Conservation (phyloP, 371 early-diverging fungal species). For the Batrachochytrium dendrobatidis region DNA sequence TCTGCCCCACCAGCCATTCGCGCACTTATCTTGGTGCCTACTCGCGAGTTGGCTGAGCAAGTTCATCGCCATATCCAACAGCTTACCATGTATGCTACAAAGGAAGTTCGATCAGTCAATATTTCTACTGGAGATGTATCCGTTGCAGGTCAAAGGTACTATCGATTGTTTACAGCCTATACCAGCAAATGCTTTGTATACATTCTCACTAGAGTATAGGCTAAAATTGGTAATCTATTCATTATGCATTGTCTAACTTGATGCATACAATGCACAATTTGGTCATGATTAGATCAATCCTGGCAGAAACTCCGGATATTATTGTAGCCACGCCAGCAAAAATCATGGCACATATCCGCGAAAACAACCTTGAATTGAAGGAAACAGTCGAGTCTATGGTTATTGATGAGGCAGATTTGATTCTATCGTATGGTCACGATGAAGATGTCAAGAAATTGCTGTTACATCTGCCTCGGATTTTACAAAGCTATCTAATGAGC, state of each 20-base stretch:
- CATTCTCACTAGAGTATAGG: constrained; percentile 43
- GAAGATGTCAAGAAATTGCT: constrained; percentile 54
- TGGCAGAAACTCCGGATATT: constrained; percentile 74
- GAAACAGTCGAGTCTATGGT: constrained; percentile 90
- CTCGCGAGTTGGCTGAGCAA: constrained; percentile 93
- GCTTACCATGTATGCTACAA: constrained; percentile 61
- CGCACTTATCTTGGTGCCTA: constrained; percentile 87
- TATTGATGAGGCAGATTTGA: constrained; percentile 97
- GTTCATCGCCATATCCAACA: constrained; percentile 68
- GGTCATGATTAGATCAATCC: constrained; percentile 39
- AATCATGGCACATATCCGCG: constrained; percentile 89
- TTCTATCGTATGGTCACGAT: constrained; percentile 87
- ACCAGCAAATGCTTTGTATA: constrained; percentile 55
- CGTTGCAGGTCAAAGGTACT: constrained; percentile 52
- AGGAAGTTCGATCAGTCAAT: constrained; percentile 60
- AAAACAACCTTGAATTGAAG: constrained; percentile 85
- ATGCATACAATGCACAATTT: constrained; percentile 43
- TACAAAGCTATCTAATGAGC: constrained; percentile 84
- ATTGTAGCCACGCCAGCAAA: constrained; percentile 98
- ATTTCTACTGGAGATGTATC: constrained; percentile 57
- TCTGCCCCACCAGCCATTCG: constrained; percentile 17
- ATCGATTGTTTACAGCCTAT: constrained; percentile 17
- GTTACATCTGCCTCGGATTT: constrained; percentile 67
- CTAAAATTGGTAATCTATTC: neutral
- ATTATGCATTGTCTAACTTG: constrained; percentile 1